Conservation (phyloP, 805 yeast genomes). For the Saccharomycopsis fermentans region DNA sequence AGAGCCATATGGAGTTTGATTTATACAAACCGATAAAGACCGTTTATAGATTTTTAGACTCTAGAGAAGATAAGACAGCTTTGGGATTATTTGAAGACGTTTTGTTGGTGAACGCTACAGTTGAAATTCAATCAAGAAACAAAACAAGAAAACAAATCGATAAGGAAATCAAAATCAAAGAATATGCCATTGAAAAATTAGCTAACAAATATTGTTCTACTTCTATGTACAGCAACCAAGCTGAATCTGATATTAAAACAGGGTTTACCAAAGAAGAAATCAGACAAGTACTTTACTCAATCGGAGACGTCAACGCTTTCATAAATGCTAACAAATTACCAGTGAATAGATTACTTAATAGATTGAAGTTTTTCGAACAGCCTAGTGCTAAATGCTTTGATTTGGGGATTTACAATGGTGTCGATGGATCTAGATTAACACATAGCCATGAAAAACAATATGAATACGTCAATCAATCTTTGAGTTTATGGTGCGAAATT, state of each 20-base stretch:
- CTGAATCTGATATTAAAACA: constrained; percentile 6
- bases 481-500: constrained; percentile 65
- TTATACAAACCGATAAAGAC: constrained; percentile 63
- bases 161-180: constrained; percentile 54
- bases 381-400: constrained; percentile 36
- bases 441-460: constrained; percentile 67
- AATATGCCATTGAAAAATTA: constrained; percentile 53
- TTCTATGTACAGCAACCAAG: background rate
- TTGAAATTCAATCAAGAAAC: constrained; percentile 52
- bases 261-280: constrained; percentile 48
- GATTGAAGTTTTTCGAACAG: constrained; percentile 38
- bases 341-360: constrained; percentile 48
- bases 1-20: constrained; percentile 65
- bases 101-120: constrained; percentile 51
- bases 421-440: constrained; percentile 59
- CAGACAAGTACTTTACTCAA: constrained; percentile 63
- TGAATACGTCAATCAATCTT: constrained; percentile 65
- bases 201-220: constrained; percentile 36
- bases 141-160: constrained; percentile 45
- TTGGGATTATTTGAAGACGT: constrained; percentile 45
- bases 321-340: constrained; percentile 61
- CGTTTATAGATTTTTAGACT: constrained; percentile 37
- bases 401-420: constrained; percentile 57
- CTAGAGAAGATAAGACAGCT: constrained; percentile 29
- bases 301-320: constrained; percentile 71